phyloP scores from a whole-genome alignment of 495 filamentous ascomycete genomes.

The Physcia stellaris region DNA sequence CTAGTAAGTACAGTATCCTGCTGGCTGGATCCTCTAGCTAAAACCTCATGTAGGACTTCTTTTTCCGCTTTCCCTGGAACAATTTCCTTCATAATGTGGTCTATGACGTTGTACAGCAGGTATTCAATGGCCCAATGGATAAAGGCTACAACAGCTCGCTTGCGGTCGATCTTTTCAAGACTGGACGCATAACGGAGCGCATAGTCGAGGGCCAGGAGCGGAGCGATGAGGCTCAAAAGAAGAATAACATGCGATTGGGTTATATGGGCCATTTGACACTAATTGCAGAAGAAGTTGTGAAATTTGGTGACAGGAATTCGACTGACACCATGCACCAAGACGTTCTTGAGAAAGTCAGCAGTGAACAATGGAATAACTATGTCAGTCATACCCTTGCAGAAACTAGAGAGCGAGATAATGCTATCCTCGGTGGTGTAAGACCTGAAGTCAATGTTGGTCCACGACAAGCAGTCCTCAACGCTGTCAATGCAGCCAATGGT shows the following conservation, averaged over 20 bases:
- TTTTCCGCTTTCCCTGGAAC: conserved; percentile 98
- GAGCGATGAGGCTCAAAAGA: conserved; percentile 69
- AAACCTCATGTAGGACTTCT: conserved; percentile 54
- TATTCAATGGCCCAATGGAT: conserved; percentile 98
- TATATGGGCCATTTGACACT: conserved; percentile 98
- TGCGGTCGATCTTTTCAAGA: conserved; percentile 87
- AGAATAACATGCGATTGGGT: conserved; percentile 79
- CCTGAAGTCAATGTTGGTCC: conserved; percentile 69
- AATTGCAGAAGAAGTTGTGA: conserved; percentile 96
- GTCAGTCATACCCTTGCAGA: conserved; percentile 90
- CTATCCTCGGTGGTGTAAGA: conserved; percentile 90
- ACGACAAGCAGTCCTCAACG: conserved; percentile 51
- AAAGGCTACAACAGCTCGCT: conserved; percentile 83
- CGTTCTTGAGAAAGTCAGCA: conserved; percentile 79
- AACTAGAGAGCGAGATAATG: conserved; percentile 92
- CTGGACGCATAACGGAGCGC: conserved; percentile 73
- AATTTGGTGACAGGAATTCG: conserved; percentile 90
- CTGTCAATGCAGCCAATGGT: conserved; percentile 43
- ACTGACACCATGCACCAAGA: conserved; percentile 71
- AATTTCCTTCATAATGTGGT: conserved; percentile 99
- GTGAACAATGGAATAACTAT: conserved; percentile 82
- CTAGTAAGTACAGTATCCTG: conserved; percentile 43
- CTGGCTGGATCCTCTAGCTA: conserved; percentile 2
- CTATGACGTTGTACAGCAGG: conserved; percentile 97
- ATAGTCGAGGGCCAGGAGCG: conserved; percentile 82